Conservation (phyloP, 768 basidiomycete species). For the Pulveroboletus sp. region DNA sequence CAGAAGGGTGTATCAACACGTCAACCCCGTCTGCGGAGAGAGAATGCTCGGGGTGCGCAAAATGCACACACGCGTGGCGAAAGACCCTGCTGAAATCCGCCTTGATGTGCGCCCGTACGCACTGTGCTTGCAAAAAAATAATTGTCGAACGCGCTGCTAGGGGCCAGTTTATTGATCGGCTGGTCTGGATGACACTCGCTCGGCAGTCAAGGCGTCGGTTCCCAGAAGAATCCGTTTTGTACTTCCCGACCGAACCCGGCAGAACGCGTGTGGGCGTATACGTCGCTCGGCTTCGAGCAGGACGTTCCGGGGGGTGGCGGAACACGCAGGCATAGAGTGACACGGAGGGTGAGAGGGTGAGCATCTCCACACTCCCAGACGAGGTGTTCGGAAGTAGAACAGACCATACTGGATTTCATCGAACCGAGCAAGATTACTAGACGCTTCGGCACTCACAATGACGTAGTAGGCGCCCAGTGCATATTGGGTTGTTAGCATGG, state of each 20-base stretch:
- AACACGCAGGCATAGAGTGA: conserved; percentile 47
- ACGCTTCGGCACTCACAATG: conserved; percentile 91
- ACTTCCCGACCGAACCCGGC: conserved; percentile 82
- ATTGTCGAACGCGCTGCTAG: conserved; percentile 94
- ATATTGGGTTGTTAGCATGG: conserved; percentile 64
- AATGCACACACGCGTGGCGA: conserved; percentile 48
- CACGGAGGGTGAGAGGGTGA: neutral
- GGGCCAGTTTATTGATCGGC: too few relatives aligned
- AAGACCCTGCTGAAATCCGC: conserved; percentile 76
- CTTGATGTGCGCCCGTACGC: conserved; percentile 68
- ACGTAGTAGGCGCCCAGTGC: conserved; percentile 95
- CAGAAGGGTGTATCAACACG: conserved; percentile 81
- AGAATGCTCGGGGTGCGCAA: conserved; percentile 20
- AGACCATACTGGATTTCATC: conserved; percentile 87
- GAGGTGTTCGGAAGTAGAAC: conserved; percentile 11
- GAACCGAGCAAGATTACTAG: conserved; percentile 87
- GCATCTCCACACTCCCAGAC: neutral
- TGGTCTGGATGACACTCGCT: conserved; percentile 59
- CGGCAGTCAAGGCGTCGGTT: conserved; percentile 87
- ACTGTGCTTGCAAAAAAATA: conserved; percentile 93
- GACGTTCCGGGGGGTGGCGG: conserved; percentile 41
- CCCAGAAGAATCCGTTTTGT: conserved; percentile 82
- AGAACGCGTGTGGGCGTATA: conserved; percentile 68
- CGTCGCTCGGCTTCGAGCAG: conserved; percentile 46
- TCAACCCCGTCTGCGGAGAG: conserved; percentile 52